Evolutionary conservation across 495 filamentous ascomycete genomes (phyloP).

Genomic region (Elasticomyces elasticus): DNA sequence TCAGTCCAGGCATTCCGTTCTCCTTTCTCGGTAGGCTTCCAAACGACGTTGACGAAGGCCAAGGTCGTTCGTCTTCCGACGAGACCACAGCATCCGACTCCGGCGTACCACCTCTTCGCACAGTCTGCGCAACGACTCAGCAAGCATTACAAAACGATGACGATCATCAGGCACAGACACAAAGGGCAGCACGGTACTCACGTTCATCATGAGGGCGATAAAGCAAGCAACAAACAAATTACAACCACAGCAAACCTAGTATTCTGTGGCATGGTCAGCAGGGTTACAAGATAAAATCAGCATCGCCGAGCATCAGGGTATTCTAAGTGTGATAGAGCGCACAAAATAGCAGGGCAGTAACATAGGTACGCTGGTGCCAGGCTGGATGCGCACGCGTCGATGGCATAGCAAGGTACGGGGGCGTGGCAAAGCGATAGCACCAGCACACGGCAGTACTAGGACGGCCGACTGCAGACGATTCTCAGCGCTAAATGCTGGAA

Average conservation of each 20-base stretch:
- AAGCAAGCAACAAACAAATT: not conserved
- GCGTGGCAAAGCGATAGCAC: no score
- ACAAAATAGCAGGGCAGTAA: not conserved
- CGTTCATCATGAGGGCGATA: conserved; percentile 2
- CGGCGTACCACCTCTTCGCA: conserved; percentile 73
- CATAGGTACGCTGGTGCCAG: no score
- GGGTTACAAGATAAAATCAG: not conserved
- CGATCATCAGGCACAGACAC: not conserved
- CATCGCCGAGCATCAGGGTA: no score
- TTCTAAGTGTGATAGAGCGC: no score
- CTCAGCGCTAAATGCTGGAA: no score
- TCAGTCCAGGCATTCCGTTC: conserved; percentile 16
- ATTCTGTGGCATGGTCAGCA: not conserved
- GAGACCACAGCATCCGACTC: conserved; percentile 89
- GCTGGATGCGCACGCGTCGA: no score
- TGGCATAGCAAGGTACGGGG: no score
- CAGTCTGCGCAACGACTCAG: conserved; percentile 11
- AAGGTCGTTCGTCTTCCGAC: conserved; percentile 67
- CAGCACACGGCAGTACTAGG: no score
- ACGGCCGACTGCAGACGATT: no score
- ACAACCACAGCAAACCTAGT: not conserved
- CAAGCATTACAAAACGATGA: not conserved
- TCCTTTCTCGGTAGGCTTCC: conserved; percentile 20
- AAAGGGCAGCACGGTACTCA: not conserved
- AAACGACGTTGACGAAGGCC: conserved; percentile 19